These are phyloP conservation scores for Microglena sp. DNA, from an alignment of 139 green algal genomes.

Conservation along the genomic window DNA sequence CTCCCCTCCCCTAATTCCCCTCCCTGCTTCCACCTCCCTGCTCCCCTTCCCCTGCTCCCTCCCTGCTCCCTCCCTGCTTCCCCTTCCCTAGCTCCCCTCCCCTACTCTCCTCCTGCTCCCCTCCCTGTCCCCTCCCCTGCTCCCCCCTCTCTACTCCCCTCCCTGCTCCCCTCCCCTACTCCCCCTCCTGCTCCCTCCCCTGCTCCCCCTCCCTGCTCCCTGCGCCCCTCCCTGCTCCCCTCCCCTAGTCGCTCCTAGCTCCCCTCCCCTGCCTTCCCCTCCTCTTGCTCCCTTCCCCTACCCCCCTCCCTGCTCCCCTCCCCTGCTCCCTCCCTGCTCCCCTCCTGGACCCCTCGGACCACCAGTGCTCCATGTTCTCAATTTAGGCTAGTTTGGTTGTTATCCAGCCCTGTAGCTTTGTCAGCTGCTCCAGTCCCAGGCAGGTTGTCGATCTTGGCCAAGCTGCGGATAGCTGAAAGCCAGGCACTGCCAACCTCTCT, in stretches of 20 bases:
- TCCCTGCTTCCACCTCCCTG: too few relatives aligned
- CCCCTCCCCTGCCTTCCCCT: not conserved
- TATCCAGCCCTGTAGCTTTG: constrained; percentile 80
- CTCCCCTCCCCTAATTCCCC: too few relatives aligned
- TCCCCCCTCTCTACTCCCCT: too few relatives aligned
- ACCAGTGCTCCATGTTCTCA: constrained; percentile 62
- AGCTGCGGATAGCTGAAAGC: constrained; percentile 62
- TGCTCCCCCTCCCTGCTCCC: not conserved
- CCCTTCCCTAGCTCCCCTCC: too few relatives aligned
- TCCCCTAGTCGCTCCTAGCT: not conserved
- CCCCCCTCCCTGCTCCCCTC: not conserved
- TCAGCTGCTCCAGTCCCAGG: constrained; percentile 52
- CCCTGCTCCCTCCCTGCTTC: too few relatives aligned
- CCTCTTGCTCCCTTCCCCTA: not conserved
- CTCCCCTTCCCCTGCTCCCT: too few relatives aligned
- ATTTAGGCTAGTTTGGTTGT: constrained; percentile 71
- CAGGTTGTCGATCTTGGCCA: constrained; percentile 61
- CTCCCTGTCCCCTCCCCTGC: too few relatives aligned
- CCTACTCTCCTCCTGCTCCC: too few relatives aligned
- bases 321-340: not conserved
- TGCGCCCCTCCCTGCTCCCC: not conserved
- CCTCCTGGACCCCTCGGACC: too few relatives aligned
- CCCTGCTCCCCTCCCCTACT: too few relatives aligned
- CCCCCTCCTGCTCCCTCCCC: too few relatives aligned
- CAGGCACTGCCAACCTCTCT: too few relatives aligned